Evolutionary conservation across 805 yeast genomes (phyloP).

Genomic region (Yarrowia sp.): DNA sequence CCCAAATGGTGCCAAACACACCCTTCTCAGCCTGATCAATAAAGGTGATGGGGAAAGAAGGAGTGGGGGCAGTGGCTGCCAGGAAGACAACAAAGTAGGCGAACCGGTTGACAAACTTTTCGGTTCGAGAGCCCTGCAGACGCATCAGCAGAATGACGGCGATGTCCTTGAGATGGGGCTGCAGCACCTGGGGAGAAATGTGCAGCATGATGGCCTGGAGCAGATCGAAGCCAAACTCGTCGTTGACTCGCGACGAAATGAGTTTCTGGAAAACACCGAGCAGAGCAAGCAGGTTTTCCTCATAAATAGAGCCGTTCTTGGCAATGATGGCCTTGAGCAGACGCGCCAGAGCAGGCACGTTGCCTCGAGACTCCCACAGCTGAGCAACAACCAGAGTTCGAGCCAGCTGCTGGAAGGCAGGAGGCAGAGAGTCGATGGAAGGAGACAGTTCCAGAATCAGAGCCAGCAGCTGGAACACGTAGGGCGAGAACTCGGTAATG

Average conservation of each 20-base stretch:
- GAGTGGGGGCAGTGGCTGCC: constrained; percentile 44
- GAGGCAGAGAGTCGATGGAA: constrained; percentile 57
- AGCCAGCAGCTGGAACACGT: constrained; percentile 85
- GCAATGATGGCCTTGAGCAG: constrained; percentile 63
- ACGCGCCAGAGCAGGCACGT: constrained; percentile 88
- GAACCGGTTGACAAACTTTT: constrained; percentile 69
- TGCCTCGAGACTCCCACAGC: constrained; percentile 91
- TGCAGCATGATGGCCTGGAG: constrained; percentile 62
- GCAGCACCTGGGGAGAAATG: constrained; percentile 50
- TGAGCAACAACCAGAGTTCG: constrained; percentile 84
- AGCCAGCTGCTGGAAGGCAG: constrained; percentile 58
- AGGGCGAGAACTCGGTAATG: constrained; percentile 91
- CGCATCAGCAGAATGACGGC: constrained; percentile 75
- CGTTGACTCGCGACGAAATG: constrained; percentile 79
- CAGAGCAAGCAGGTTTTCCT: constrained; percentile 61
- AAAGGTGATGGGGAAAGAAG: constrained; percentile 52
- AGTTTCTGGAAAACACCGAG: constrained; percentile 96
- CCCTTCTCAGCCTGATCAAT: constrained; percentile 41
- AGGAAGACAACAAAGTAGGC: constrained; percentile 58
- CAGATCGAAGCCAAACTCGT: constrained; percentile 78
- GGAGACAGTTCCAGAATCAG: constrained; percentile 57
- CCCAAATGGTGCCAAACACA: constrained; percentile 38
- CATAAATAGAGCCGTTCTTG: constrained; percentile 41
- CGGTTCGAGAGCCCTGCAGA: constrained; percentile 76
- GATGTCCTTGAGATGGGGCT: constrained; percentile 62